Base-by-base conservation (phyloP, 495 filamentous ascomycete genomes). In the Penicillium samsonianum region DNA sequence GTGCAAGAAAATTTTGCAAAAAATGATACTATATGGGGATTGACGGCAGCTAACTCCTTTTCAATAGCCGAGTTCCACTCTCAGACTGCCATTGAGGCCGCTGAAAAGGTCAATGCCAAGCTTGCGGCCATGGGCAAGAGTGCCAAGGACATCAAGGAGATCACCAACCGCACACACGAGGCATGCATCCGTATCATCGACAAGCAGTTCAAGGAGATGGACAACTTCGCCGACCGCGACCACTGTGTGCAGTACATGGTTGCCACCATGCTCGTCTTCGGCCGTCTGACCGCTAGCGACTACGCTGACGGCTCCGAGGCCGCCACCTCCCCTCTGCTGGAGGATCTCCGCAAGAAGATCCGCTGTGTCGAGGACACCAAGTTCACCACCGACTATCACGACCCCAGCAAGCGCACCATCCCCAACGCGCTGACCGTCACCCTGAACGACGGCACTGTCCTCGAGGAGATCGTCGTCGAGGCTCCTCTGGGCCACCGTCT, bases 171-270 rank as follows among this genome's bases (percentile, higher is more conserved):
- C 62, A 98, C 94, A 2, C 94, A 98, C 78, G 94, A 98, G 76
- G 94, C 94, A 33, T 98, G 95, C 75, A 84, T 98, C 65, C 90
- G 94, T 52, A 98, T 98, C 76, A 98, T 98, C 68, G 94, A 98
- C 83, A 98, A 98, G 83, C 95, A 98, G 77, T 94, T 96, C 82
- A 98, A 97, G 82, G 87, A 92, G 58, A 92, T 98, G 89, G 92
- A 97, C 80, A 98, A 98, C 82, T 98, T 96, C 69, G 94, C 94
- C 60, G 94, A 98, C 75, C 92, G 94, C 60, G 94, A 98, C 75
- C 94, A 98, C 81, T 98, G 94, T 78, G 93, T 98, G 62, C 94
- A 96, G 75, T 98, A 98, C 82, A 98, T 98, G 94, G 89, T 90
- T 71, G 81, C 94, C 50, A 91, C 91, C 58, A 97, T 97, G 88